Base-by-base conservation (phyloP, 805 yeast genomes). In the Kuraishia ogatae region DNA sequence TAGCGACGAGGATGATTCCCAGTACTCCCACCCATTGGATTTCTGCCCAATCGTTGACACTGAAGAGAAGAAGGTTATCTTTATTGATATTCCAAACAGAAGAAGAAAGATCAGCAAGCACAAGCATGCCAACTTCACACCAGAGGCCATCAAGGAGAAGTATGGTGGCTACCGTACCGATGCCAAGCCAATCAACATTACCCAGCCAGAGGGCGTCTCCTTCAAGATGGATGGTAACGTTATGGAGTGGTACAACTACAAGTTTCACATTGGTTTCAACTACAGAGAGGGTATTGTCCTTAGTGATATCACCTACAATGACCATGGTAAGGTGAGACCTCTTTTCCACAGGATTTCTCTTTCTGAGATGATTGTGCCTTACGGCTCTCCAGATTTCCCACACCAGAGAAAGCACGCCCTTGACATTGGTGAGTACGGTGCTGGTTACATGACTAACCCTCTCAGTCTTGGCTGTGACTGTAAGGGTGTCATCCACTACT, bases 351-450 rank as follows among this genome's bases (percentile, higher is more conserved):
- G 94, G 70, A 76, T 87, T 64, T 87, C 93, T 2, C 73, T 87
- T 57, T 76, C 87, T 46, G 94, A 87, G 73, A 87, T 87, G 93
- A 84, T 87, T 71, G 94, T 87, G 57, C 94, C 94, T 23, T 87
- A 87, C 65, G 94, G 94, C 55, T 76, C 77, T 58, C 94, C 94
- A 56, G 85, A 81, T 60, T 83, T 78, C 72, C 92, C 91, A 55
- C 93, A 87, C 68, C 91, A 87, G 66, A 79, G 94, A 73, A 87
- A 87, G 71, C 94, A 87, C 64, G 94, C 94, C 50, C 81, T 87
- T 71, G 94, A 87, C 71, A 82, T 87, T 61, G 94, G 94, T 68
- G 94, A 87, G 70, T 87, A 87, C 67, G 94, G 94, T 73, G 93
- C 91, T 59, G 94, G 94, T 65, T 82, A 82, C 74, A 83, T 87